phyloP scores from a whole-genome alignment of 495 filamentous ascomycete genomes.

The Evansstolkia leycettana region DNA sequence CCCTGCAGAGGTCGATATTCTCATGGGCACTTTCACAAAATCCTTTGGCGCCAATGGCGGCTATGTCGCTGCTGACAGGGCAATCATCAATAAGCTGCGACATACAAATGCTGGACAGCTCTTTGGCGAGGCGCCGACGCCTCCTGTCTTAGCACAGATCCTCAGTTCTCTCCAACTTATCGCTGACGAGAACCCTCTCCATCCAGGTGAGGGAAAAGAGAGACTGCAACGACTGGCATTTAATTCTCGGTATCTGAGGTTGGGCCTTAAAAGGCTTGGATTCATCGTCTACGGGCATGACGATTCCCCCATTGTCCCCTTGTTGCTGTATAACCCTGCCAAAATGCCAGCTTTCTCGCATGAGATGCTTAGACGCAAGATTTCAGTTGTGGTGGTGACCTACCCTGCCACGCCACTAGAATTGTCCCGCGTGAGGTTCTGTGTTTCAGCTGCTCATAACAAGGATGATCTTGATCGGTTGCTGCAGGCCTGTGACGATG shows the following conservation, averaged over 20 bases:
- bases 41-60: slow-evolving; percentile 90
- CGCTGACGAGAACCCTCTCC: slow-evolving; percentile 49
- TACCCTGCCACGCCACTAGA: slow-evolving; percentile 87
- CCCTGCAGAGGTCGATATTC: slow-evolving; percentile 70
- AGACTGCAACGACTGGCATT: slow-evolving; percentile 81
- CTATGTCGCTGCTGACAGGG: slow-evolving; percentile 70
- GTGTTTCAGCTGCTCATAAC: slow-evolving; percentile 78
- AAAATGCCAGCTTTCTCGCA: slow-evolving; percentile 90
- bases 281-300: slow-evolving; percentile 85
- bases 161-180: slow-evolving; percentile 65
- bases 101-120: slow-evolving; percentile 64
- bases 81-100: slow-evolving; percentile 71
- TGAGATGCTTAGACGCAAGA: slow-evolving; percentile 85
- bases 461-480: slow-evolving; percentile 84
- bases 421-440: slow-evolving; percentile 74
- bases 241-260: slow-evolving; percentile 83
- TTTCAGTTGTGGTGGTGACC: slow-evolving; percentile 86
- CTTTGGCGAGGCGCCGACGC: slow-evolving; percentile 69
- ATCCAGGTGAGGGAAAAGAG: slow-evolving; percentile 72
- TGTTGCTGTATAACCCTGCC: slow-evolving; percentile 78
- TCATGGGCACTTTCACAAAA: slow-evolving; percentile 91
- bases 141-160: slow-evolving; percentile 74
- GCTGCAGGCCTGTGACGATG: slow-evolving; percentile 69
- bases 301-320: slow-evolving; percentile 80
- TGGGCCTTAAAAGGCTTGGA: slow-evolving; percentile 79